Evolutionary conservation across 257 asterid genomes (phyloP).

Genomic region (Perilla frutescens): DNA sequence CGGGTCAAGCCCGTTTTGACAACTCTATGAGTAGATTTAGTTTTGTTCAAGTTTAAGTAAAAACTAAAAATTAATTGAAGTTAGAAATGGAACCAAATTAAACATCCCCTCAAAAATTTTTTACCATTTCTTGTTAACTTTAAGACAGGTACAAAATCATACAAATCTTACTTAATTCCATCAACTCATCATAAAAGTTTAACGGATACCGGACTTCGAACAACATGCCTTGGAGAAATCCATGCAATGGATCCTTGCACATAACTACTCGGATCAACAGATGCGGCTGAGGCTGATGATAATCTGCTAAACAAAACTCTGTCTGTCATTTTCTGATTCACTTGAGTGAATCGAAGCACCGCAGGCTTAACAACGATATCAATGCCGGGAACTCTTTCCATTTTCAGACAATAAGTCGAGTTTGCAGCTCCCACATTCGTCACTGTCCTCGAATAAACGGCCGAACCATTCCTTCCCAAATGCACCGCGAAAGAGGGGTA

Average conservation of each 20-base stretch:
- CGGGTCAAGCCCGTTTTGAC: too few species aligned
- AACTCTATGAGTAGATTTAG: too few species aligned
- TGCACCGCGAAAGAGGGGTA: constrained; percentile 41
- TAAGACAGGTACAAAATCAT: too few species aligned
- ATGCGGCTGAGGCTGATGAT: neutral
- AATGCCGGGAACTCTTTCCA: constrained; percentile 28
- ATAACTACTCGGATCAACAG: neutral
- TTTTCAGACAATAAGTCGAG: constrained; percentile 21
- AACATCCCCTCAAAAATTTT: too few species aligned
- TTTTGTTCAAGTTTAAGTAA: too few species aligned
- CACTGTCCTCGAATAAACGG: constrained; percentile 37
- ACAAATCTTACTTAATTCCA: too few species aligned
- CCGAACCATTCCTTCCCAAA: neutral
- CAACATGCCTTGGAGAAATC: constrained; percentile 29
- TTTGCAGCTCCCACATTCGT: constrained; percentile 45
- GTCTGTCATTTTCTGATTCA: constrained; percentile 24
- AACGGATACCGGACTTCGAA: constrained; percentile 38
- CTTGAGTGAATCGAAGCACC: neutral
- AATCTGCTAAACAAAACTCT: constrained; percentile 18
- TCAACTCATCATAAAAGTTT: neutral
- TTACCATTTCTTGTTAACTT: too few species aligned
- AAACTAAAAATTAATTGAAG: too few species aligned
- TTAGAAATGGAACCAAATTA: too few species aligned
- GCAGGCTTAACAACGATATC: constrained; percentile 30
- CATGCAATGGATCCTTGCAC: constrained; percentile 42